These are phyloP conservation scores for Candida piceae DNA, from an alignment of 805 yeast genomes.

Conservation along the genomic window DNA sequence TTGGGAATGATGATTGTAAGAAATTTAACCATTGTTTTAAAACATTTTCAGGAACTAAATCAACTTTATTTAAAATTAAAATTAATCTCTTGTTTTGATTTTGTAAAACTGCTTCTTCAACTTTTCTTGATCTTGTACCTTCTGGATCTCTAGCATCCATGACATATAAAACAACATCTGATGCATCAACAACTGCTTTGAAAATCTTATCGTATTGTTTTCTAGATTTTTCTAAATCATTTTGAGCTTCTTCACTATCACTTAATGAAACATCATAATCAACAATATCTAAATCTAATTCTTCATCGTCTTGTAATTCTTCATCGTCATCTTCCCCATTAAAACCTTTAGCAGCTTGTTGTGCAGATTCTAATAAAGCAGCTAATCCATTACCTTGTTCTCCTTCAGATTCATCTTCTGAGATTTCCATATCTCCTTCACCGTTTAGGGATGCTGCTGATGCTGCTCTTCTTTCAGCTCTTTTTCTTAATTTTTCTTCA, in stretches of 20 bases:
- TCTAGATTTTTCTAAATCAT: slow-evolving; percentile 66
- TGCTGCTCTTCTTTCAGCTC: slow-evolving; percentile 46
- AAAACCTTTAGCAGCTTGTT: slow-evolving; percentile 74
- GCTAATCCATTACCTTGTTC: slow-evolving; percentile 38
- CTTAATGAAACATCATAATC: slow-evolving; percentile 44
- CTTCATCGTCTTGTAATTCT: slow-evolving; percentile 38
- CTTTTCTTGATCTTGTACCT: slow-evolving; percentile 84
- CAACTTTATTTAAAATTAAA: slow-evolving; percentile 84
- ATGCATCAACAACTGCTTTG: slow-evolving; percentile 85
- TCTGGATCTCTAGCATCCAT: slow-evolving; percentile 97
- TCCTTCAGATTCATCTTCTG: slow-evolving; percentile 35
- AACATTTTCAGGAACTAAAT: slow-evolving; percentile 81
- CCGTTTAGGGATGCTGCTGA: slow-evolving; percentile 27
- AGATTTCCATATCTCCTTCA: slow-evolving; percentile 33
- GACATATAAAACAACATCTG: slow-evolving; percentile 91
- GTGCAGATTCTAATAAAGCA: slow-evolving; percentile 87
- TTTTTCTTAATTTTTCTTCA: slow-evolving; percentile 49
- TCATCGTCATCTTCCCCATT: slow-evolving; percentile 47
- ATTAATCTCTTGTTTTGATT: slow-evolving; percentile 80
- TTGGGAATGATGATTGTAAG: slow-evolving; percentile 80
- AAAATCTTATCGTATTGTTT: slow-evolving; percentile 92
- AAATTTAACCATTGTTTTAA: slow-evolving; percentile 80
- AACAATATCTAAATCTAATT: slow-evolving; percentile 43
- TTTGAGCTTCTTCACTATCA: slow-evolving; percentile 36
- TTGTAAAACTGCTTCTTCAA: slow-evolving; percentile 83